phyloP scores from a whole-genome alignment of 345 rosid species.

The Rhodamnia argentea region DNA sequence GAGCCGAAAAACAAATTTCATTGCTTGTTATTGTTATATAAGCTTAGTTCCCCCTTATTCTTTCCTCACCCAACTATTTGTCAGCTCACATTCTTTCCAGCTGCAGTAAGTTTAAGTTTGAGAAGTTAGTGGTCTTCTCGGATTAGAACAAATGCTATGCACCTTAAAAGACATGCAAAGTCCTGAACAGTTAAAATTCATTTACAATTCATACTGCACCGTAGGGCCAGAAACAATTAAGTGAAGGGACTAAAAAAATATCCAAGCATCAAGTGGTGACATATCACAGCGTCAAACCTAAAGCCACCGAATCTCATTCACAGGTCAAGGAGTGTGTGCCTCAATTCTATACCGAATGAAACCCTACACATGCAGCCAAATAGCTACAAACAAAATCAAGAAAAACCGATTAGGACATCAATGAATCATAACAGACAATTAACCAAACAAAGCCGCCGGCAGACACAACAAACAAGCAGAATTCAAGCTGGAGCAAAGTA shows the following conservation, averaged over 20 bases:
- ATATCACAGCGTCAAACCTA: background rate
- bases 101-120: background rate
- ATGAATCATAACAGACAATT: background rate
- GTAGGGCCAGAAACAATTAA: background rate
- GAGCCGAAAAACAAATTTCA: background rate
- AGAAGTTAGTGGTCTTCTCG: background rate
- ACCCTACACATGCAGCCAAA: background rate
- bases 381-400: background rate
- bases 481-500: background rate
- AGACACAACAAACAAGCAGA: background rate
- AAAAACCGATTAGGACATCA: background rate
- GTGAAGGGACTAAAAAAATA: background rate
- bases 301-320: background rate
- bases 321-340: background rate
- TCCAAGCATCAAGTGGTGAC: background rate
- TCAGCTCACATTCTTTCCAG: background rate
- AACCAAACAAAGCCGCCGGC: background rate
- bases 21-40: background rate
- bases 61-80: background rate
- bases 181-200: background rate
- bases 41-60: background rate
- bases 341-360: background rate
- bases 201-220: background rate
- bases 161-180: background rate
- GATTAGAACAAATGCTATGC: background rate